Conservation (phyloP, 257 asterid genomes). For the Anisodus acutangulus region DNA sequence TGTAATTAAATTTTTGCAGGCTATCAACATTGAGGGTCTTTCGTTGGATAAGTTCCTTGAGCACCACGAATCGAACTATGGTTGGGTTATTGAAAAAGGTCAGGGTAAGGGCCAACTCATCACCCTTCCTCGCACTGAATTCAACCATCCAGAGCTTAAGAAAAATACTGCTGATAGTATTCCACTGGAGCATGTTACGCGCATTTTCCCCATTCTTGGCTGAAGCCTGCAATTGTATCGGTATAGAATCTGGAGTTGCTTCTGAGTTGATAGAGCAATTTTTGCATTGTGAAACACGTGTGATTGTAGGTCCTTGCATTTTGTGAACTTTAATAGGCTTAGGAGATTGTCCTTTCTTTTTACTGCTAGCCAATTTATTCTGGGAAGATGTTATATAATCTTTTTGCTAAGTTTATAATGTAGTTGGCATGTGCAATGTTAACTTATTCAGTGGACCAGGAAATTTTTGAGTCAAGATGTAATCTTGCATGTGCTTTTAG, state of each 20-base stretch:
- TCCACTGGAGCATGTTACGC: slow-evolving; percentile 69
- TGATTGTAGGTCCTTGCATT: background rate
- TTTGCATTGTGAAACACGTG: background rate
- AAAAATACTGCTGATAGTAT: slow-evolving; percentile 63
- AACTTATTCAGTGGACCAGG: background rate
- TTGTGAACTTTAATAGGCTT: background rate
- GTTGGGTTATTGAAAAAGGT: slow-evolving; percentile 71
- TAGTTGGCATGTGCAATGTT: background rate
- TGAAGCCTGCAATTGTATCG: slow-evolving; percentile 32
- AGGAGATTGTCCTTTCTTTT: background rate
- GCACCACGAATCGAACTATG: slow-evolving; percentile 62
- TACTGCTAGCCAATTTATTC: background rate
- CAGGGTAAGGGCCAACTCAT: slow-evolving; percentile 62
- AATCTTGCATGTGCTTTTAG: background rate
- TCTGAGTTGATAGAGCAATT: background rate
- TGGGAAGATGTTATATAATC: background rate
- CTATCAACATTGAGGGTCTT: slow-evolving; percentile 74
- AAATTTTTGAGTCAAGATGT: background rate
- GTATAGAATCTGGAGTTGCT: slow-evolving; percentile 1
- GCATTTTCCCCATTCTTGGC: slow-evolving; percentile 81
- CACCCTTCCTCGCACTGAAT: slow-evolving; percentile 65
- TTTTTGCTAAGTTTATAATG: slow-evolving; percentile 5
- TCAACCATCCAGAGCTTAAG: slow-evolving; percentile 82
- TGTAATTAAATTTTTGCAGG: slow-evolving; percentile 46
- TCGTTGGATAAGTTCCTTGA: slow-evolving; percentile 79